Percentiles rank a stretch among this genome's conserved stretches.
Conservation (phyloP, 768 basidiomycete genomes). For the Termitomyces sp. region DNA sequence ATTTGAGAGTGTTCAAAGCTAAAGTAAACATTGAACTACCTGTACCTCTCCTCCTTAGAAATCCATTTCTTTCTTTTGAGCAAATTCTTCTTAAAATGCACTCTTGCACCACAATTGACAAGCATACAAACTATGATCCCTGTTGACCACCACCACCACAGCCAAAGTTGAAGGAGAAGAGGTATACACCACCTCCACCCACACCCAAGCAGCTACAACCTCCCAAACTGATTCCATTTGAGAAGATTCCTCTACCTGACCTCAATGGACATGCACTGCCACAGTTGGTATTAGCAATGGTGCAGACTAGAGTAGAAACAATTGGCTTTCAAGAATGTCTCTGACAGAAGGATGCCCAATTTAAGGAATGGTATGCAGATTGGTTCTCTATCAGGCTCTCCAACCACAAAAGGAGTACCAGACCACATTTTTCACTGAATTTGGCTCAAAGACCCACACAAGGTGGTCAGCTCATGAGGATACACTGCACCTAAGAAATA, state of each 20-base stretch:
- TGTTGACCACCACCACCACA: background rate
- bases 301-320: background rate
- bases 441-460: background rate
- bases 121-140: background rate
- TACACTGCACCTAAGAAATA: background rate
- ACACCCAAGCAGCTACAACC: background rate
- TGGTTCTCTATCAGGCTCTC: background rate
- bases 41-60: too few species aligned
- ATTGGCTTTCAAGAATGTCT: background rate
- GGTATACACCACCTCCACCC: background rate
- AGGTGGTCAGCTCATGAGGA: background rate
- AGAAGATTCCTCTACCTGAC: background rate
- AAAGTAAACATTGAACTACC: too few species aligned
- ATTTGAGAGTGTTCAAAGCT: too few species aligned
- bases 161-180: too few species aligned
- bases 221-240: background rate
- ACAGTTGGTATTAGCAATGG: background rate
- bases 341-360: background rate
- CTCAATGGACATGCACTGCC: background rate
- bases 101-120: background rate
- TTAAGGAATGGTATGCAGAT: background rate
- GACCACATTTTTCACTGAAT: background rate
- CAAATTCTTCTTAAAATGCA: conserved; percentile 18
- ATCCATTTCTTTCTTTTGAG: too few species aligned
- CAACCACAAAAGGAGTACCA: background rate